These are phyloP conservation scores for Rhizopogon sp. DNA, from an alignment of 768 basidiomycete species.

Conservation along the genomic window DNA sequence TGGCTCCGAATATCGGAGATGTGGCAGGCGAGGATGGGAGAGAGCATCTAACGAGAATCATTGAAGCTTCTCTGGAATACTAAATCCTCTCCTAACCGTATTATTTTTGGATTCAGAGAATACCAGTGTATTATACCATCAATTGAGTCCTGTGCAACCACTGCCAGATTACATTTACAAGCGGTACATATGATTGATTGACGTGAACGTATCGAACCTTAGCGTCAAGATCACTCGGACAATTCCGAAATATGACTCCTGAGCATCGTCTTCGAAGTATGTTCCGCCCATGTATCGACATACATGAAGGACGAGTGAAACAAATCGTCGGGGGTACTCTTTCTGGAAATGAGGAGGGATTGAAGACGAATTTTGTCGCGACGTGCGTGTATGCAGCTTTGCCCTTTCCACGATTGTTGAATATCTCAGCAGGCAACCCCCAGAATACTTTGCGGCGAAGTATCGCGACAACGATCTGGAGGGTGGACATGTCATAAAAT, in stretches of 20 bases:
- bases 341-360: constrained; percentile 51
- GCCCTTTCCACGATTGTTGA: neutral
- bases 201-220: no score
- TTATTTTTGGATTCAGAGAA: neutral
- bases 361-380: constrained; percentile 90
- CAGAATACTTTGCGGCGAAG: constrained; percentile 74
- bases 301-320: constrained; percentile 94
- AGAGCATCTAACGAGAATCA: constrained; percentile 76
- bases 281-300: constrained; percentile 94
- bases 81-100: constrained; percentile 25
- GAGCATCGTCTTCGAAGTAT: constrained; percentile 30
- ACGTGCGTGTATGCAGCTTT: constrained; percentile 44
- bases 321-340: constrained; percentile 97
- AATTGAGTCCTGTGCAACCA: neutral
- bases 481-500: constrained; percentile 95
- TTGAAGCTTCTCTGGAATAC: constrained; percentile 77
- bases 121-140: neutral
- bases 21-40: constrained; percentile 78
- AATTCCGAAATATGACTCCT: constrained; percentile 13
- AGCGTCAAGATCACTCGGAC: neutral
- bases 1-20: constrained; percentile 88
- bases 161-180: no score
- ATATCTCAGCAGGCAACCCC: constrained; percentile 52
- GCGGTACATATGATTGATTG: no score
- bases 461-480: constrained; percentile 65